phyloP scores from a whole-genome alignment of 441 rosid species.

The Pelargonium cotyledonis region DNA sequence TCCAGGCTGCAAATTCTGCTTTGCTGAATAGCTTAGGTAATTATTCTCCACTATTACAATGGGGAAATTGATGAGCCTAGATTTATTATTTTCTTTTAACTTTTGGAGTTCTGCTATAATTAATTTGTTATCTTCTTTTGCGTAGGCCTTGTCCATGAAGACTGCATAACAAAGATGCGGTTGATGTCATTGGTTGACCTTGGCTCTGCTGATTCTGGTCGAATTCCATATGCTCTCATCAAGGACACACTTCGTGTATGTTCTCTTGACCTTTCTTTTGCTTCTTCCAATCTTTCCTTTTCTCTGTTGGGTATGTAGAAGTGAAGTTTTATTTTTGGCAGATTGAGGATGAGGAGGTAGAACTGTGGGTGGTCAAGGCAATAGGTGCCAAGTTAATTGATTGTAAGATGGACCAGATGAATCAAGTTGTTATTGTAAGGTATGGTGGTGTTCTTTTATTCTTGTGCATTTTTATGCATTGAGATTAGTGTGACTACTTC shows the following conservation, averaged over 20 bases:
- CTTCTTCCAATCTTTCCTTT: not conserved
- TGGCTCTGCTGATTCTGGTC: constrained; percentile 66
- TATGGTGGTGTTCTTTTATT: constrained; percentile 1
- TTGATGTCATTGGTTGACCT: constrained; percentile 86
- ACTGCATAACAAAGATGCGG: constrained; percentile 86
- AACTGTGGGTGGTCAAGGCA: constrained; percentile 93
- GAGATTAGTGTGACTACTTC: not conserved
- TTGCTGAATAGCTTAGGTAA: constrained; percentile 69
- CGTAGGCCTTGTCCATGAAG: constrained; percentile 87
- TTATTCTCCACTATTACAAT: not conserved
- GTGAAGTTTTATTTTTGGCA: constrained; percentile 19
- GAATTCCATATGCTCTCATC: constrained; percentile 60
- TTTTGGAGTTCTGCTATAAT: not conserved
- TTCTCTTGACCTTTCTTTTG: not conserved
- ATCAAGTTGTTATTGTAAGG: constrained; percentile 79
- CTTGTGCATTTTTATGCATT: not conserved
- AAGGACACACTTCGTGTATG: constrained; percentile 70
- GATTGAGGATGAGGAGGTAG: constrained; percentile 78
- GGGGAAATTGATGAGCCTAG: not conserved
- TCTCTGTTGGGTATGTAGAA: not conserved
- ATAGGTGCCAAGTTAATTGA: constrained; percentile 68
- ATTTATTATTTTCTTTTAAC: not conserved
- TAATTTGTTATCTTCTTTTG: constrained; percentile 2
- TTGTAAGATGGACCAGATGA: constrained; percentile 96
- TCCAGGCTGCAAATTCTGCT: constrained; percentile 61